Base-by-base conservation (phyloP, 352 stramenopile species). In the Peronospora belbahrii region DNA sequence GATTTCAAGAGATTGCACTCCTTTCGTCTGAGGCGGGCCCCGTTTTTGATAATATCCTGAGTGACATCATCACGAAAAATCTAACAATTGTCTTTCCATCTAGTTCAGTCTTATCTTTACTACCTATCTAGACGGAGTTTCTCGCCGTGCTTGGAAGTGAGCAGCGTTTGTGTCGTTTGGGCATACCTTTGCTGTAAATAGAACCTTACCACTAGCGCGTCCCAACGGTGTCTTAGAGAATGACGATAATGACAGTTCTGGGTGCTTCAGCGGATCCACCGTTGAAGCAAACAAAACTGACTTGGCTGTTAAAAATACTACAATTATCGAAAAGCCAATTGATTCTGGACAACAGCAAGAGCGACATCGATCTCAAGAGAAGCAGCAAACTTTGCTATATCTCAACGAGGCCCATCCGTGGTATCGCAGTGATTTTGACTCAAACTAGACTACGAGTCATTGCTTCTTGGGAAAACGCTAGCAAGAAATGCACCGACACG, bases 391-490 rank as follows among this genome's bases (percentile, higher is more conserved):
- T 25, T 36, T 87, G 36, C 23, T 89, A 22, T 89, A 86, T 44
- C 39, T 89, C 48, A 84, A 83, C 56, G 85, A 85, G 44, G 62
- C 71, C 0, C 81, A 92, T 50, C 75, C 71, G 2, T 89, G 78
- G 71, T 92, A 86, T 54, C 75, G 81, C 15, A 78, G 78, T 18
- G 75, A 79, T 13, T 61, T 92, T 37, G 74, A 92, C 33, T 50
- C 89, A 9, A 88, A 88, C 27, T 74, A 38, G 61, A 84, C 37
- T 87, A 72, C 31, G 75, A 86, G 10, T 92, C 75, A 20, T 56
- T 92, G 14, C 46, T 92, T 6, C 89, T 92, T 28, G 81, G 89
- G 50, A 92, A 89, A 40, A 82, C 74, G 5, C 50, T 88, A 4
- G 81, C 78, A 2, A 69, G 74, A 20, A 88, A 85, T 37, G 77